These are phyloP conservation scores for Globisporangium apiculatum DNA, from an alignment of 352 stramenopile genomes.

Conservation along the genomic window DNA sequence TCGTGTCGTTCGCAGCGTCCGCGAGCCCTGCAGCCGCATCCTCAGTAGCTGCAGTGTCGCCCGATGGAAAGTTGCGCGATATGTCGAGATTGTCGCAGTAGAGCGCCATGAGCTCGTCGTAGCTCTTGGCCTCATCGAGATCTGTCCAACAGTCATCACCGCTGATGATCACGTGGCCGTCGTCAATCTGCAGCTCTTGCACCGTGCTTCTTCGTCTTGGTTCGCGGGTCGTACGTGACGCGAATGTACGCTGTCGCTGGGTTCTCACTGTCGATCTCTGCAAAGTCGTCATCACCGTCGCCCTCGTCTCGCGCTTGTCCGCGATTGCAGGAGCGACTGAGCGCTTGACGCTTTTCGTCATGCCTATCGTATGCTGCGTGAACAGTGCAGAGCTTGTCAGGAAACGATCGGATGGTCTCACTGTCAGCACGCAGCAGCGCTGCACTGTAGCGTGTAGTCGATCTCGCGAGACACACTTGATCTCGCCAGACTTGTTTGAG, in stretches of 20 bases:
- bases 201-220: constrained; percentile 81
- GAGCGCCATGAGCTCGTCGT: constrained; percentile 75
- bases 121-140: constrained; percentile 69
- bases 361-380: constrained; percentile 16
- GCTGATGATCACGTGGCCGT: constrained; percentile 59
- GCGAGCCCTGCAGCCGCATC: constrained; percentile 20
- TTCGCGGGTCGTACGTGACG: constrained; percentile 52
- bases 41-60: constrained; percentile 17
- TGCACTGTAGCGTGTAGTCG: too few species aligned
- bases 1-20: constrained; percentile 6
- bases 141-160: constrained; percentile 77
- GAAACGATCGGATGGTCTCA: constrained; percentile 8
- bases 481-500: too few species aligned
- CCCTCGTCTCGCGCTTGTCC: constrained; percentile 11
- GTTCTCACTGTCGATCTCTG: constrained; percentile 21
- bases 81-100: constrained; percentile 74
- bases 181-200: constrained; percentile 64
- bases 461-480: too few species aligned
- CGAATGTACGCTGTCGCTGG: constrained; percentile 47
- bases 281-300: constrained; percentile 18
- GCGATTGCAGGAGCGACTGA: constrained; percentile 7
- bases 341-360: constrained; percentile 12
- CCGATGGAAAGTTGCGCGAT: constrained; percentile 61
- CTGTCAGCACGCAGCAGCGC: neutral
- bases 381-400: constrained; percentile 10